Base-by-base conservation (phyloP, 768 basidiomycete species). In the Porphyrellus cyaneotinctus region DNA sequence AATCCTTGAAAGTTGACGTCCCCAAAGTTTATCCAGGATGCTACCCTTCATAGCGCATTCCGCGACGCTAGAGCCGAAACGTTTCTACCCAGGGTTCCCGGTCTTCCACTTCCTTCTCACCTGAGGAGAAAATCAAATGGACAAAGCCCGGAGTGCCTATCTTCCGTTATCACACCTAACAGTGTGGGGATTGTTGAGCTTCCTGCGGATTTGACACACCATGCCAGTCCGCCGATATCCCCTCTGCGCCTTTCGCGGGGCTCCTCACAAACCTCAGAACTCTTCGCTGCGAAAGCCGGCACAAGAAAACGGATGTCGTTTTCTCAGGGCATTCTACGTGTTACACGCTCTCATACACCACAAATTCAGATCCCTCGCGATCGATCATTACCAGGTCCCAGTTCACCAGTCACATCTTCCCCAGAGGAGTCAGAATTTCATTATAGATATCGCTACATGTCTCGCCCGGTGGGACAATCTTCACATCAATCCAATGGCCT, bases 51-150 rank as follows among this genome's bases (percentile, higher is more conserved):
- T 36, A 32, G 38, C 28, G 68, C 70, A n/a, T 69, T 69, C 23
- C 68, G 69, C 22, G 65, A 71, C 38, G 68, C 68, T 14, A 67
- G 68, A 52, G 68, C 68, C 26, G 47, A 52, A 37, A 69, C 68
- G 0, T 62, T 13, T 35, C 54, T 69, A 3, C 68, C 68, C 7
- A 60, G 60, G 18, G 47, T 70, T 2, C 62, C 49, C 0, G 60
- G 62, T 48, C 50, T 69, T 13, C 68, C 65, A 0, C 65, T 61
- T n/a, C 68, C 64, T 23, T 8, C 37, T 10, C 48, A 22, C 10
- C 1, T 53, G 15, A 39, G 6, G 30, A 58, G 41, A 31, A 23
- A 8, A n/a, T 54, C 57, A 10, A 20, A 17, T 7, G 18, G 4
- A 4, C 46, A 32, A 11, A 13, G 6, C 1, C 15, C 43, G 15